Evolutionary conservation across 371 early-diverging fungal species (phyloP).

Genomic region (Caulochytrium protostelioides): DNA sequence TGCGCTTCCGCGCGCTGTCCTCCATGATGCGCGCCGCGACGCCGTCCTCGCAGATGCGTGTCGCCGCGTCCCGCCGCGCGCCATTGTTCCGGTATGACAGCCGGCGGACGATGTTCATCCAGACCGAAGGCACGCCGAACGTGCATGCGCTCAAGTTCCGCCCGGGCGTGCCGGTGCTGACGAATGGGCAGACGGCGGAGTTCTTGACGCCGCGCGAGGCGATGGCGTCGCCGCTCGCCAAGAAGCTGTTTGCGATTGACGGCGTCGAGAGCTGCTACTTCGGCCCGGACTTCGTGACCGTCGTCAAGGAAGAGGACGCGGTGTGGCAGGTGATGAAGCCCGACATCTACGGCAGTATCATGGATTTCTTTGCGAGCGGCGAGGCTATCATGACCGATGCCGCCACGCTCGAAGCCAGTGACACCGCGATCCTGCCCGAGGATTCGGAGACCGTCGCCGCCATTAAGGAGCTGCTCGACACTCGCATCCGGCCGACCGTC

Average conservation of each 20-base stretch:
- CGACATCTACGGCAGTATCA: constrained; percentile 77
- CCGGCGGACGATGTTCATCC: constrained; percentile 77
- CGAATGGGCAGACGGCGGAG: constrained; percentile 35
- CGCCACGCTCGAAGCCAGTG: constrained; percentile 14
- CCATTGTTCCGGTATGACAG: no score
- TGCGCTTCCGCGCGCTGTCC: no score
- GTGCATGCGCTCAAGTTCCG: constrained; percentile 77
- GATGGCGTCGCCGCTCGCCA: constrained; percentile 66
- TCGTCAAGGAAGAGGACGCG: constrained; percentile 57
- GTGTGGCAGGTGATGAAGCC: constrained; percentile 90
- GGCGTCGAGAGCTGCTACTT: constrained; percentile 71
- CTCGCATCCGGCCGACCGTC: constrained; percentile 84
- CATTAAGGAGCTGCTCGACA: constrained; percentile 91
- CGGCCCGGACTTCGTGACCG: constrained; percentile 78
- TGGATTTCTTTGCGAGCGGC: constrained; percentile 79
- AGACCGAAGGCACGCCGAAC: constrained; percentile 84
- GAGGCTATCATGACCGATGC: constrained; percentile 32
- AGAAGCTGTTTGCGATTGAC: constrained; percentile 64
- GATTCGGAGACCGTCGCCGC: constrained; percentile 79
- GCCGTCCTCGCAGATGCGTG: no score
- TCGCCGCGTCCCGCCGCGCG: no score
- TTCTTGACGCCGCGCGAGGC: constrained; percentile 55
- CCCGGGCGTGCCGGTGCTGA: constrained; percentile 58
- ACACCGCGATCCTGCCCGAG: constrained; percentile 50
- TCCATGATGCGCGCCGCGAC: no score